Percentiles rank a stretch among this genome's conserved stretches.
phyloP scores from a whole-genome alignment of 768 basidiomycete species.

The Piloderma croceum region DNA sequence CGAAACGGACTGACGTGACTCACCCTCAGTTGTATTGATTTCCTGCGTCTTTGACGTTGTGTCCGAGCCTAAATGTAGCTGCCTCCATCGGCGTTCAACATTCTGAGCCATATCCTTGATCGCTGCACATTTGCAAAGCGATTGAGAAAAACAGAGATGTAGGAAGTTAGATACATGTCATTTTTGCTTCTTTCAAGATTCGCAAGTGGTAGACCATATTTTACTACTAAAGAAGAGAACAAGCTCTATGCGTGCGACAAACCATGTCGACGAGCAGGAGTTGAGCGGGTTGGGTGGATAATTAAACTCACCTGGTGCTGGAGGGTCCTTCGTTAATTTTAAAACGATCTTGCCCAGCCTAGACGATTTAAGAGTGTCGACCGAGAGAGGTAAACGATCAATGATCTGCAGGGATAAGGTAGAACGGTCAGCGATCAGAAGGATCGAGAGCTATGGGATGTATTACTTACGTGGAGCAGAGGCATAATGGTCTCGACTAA shows the following conservation, averaged over 20 bases:
- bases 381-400: conserved; percentile 72
- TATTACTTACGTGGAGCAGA: conserved; percentile 68
- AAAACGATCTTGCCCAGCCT: conserved; percentile 79
- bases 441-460: conserved; percentile 4
- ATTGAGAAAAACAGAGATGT: conserved; percentile 33
- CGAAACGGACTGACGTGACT: conserved; percentile 51
- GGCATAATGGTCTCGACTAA: conserved; percentile 80
- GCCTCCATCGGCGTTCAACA: conserved; percentile 80
- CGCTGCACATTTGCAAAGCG: conserved; percentile 47
- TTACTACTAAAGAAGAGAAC: too few species aligned
- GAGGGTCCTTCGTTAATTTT: conserved; percentile 69
- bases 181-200: too few species aligned
- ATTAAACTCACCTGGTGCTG: conserved; percentile 69
- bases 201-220: too few species aligned
- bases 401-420: conserved; percentile 50
- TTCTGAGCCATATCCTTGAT: conserved; percentile 92
- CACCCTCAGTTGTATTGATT: conserved; percentile 57
- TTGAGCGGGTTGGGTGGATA: conserved; percentile 1
- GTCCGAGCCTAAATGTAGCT: conserved; percentile 45
- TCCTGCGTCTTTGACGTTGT: conserved; percentile 39
- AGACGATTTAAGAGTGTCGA: conserved; percentile 61
- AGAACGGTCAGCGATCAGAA: conserved; percentile 7
- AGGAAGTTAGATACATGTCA: not conserved
- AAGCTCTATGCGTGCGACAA: not conserved
- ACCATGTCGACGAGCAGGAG: not conserved